Evolutionary conservation across 306 rosid species (phyloP).

Genomic region (peach (Prunus persica)): DNA sequence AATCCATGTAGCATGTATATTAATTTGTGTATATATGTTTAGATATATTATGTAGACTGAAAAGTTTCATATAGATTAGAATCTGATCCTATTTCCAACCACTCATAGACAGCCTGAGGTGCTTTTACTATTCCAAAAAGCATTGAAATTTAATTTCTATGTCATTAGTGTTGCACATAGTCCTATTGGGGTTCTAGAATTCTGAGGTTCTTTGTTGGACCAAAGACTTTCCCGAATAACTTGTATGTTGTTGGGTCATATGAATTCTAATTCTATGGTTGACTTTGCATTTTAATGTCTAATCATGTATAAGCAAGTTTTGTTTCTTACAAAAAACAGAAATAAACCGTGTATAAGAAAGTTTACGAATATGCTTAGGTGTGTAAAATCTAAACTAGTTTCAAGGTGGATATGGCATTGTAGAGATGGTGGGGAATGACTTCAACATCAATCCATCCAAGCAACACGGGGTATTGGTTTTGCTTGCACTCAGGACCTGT

Average conservation of each 20-base stretch:
- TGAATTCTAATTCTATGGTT: not conserved
- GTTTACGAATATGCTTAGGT: not conserved
- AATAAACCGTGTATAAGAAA: not conserved
- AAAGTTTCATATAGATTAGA: not conserved
- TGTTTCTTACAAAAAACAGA: too few species aligned
- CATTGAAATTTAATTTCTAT: not conserved
- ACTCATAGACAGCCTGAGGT: slow-evolving; percentile 12
- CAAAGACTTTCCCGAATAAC: not conserved
- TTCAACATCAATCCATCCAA: not conserved
- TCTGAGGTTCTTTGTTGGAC: slow-evolving; percentile 3
- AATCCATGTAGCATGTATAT: not conserved
- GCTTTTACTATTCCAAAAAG: slow-evolving; percentile 8
- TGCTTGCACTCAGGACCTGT: not conserved
- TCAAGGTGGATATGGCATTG: not conserved
- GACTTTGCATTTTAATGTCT: not conserved
- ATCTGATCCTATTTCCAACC: slow-evolving; percentile 15
- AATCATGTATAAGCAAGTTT: not conserved
- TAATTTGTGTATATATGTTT: not conserved
- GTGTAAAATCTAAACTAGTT: not conserved
- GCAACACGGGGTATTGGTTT: not conserved
- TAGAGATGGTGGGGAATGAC: not conserved
- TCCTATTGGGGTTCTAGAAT: not conserved
- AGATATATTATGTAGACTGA: not conserved
- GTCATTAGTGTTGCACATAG: not conserved
- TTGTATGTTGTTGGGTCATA: not conserved